Evolutionary conservation across 805 yeast species (phyloP), one percentile per base, ranked within the genome.

Genomic region (Komagataella kurtzmanii): DNA sequence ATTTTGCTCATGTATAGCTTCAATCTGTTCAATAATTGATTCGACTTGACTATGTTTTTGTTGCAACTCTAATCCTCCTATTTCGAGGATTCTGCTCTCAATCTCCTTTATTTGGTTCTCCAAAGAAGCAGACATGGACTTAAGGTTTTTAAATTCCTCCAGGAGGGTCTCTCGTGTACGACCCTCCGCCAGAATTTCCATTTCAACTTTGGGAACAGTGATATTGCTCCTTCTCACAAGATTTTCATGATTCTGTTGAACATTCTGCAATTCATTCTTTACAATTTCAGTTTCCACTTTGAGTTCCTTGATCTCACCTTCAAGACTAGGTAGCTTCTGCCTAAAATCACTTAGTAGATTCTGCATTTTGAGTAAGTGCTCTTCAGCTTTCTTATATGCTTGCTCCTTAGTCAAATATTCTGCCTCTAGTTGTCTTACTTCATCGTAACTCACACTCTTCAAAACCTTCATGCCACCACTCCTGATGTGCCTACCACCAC

Each of bases 21-120:
- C 86, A 24, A 85, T 75, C 59, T 79, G 77, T 58, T 85, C 86
- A 46, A 72, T 70, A 40, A 85, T 71, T 1, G 95, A 84, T 58
- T 81, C 89, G 7, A 93, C 96, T 60, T 81, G 85, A 1, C 95
- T 78, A 54, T 80, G 84, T 59, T 89, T 97, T 54, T 85, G 64
- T 52, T 87, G 80, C 56, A 93, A 71, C 55, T 81, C 81, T 7
- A 86, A 83, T 54, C 99, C 99, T 51, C 99, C 99, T 51, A 88
- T 83, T 49, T 85, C 83, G 86, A 90, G 80, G 45, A 93, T 88
- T 60, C 81, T 76, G 52, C 83, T 86, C 57, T 88, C 90, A 3
- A 90, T 67, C 0, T 58, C 71, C 10, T 73, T 71, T 45, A 93
- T 85, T 53, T 76, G 71, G 6, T 65, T 60, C 61, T 80, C 87